Evolutionary conservation across 495 filamentous ascomycete genomes (phyloP), one percentile per base, ranked within the genome.

Genomic region (Staphylotrichum tortipilum): DNA sequence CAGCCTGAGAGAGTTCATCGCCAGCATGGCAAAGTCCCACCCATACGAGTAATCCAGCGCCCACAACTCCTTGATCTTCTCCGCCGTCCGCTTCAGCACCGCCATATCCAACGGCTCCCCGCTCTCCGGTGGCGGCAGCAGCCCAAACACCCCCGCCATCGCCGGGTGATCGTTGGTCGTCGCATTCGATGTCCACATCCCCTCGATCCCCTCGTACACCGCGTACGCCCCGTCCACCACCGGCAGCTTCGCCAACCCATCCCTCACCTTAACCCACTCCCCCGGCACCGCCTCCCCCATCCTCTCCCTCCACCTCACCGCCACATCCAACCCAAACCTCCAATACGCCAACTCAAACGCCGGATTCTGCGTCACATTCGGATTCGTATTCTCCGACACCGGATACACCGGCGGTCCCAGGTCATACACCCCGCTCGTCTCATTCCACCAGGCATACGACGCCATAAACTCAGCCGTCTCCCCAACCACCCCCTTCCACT

Each of bases 1-100:
- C 14, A 78, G 49, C 28, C 73, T 54, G 24, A 73, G 62, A n/a
- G 62, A 56, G 47, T 76, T 77, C 73, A 78, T 77, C 14, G 73
- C 71, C n/a, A 79, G 55, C 64, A 76, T 66, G 14, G 65, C 65
- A 56, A 79, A 78, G 48, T 78, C 74, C 73, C 76, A 79, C 7
- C 73, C 74, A 55, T 71, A 78, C 24, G 64, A 69, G 35, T 72
- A 63, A 3, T 67, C 64, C 52, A 77, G 65, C 53, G 69, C 65
- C 75, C 73, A 78, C 12, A 66, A 55, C 39, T 65, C 53, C 18
- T 65, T 61, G 26, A 78, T 73, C 53, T 64, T 69, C 0, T 53
- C 58, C 30, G 72, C 67, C 19, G 71, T 79, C 18, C 65, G 67
- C n/a, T 43, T 56, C 21, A 75, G 52, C 5, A 71, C 58, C 0